Percentiles rank a stretch among this genome's conserved stretches.
These are phyloP conservation scores for Plectranthus barbatus DNA, from an alignment of 257 asterid genomes.

Conservation along the genomic window DNA sequence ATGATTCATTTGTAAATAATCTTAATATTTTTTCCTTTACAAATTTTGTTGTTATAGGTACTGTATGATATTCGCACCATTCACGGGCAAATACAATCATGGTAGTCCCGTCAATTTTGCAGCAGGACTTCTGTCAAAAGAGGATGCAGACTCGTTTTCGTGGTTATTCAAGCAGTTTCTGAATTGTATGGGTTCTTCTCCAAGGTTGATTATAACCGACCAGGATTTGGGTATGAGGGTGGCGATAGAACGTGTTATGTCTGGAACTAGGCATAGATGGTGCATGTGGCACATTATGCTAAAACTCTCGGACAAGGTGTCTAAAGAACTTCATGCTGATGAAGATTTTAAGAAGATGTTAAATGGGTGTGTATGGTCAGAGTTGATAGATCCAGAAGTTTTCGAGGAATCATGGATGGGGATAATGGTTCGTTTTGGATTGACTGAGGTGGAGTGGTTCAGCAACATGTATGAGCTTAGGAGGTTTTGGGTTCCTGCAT, in stretches of 20 bases:
- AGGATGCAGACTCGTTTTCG: background rate
- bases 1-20: too few species aligned
- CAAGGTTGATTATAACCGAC: background rate
- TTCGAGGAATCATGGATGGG: background rate
- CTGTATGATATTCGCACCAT: background rate
- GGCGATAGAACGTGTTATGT: background rate
- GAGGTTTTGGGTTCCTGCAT: background rate
- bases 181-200: background rate
- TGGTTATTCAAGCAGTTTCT: background rate
- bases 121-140: background rate
- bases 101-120: background rate
- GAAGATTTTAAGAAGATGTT: background rate
- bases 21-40: too few species aligned
- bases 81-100: background rate
- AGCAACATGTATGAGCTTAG: background rate
- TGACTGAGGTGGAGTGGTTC: background rate
- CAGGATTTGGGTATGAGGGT: background rate
- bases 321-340: too few species aligned
- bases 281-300: background rate
- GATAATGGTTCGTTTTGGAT: background rate
- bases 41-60: too few species aligned
- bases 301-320: background rate
- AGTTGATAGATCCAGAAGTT: background rate
- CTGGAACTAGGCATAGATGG: background rate
- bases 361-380: background rate